Conservation (phyloP, 345 rosid species). For the Eucalyptus erythrocorys region DNA sequence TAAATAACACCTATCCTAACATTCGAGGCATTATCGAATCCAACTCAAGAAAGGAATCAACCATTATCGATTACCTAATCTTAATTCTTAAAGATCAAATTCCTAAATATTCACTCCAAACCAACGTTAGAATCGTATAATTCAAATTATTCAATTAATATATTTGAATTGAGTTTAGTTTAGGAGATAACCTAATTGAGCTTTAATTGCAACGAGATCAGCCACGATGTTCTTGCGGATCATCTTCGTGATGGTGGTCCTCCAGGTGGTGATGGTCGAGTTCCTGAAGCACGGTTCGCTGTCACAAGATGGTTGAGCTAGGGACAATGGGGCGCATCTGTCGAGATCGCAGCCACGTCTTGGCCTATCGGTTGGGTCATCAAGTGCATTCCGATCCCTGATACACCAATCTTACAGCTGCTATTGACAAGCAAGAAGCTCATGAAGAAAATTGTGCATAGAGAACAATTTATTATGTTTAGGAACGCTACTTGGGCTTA, state of each 20-base stretch:
- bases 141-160: too few relatives aligned
- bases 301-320: slow-evolving; percentile 46
- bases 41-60: too few relatives aligned
- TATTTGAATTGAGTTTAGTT: too few relatives aligned
- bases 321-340: slow-evolving; percentile 52
- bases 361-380: slow-evolving; percentile 69
- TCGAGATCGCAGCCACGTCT: slow-evolving; percentile 33
- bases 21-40: too few relatives aligned
- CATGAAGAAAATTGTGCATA: background rate
- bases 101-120: too few relatives aligned
- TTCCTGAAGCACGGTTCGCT: slow-evolving; percentile 53
- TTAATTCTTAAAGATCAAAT: too few relatives aligned
- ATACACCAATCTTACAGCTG: slow-evolving; percentile 35
- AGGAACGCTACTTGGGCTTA: background rate
- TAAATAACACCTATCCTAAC: too few relatives aligned
- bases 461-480: background rate
- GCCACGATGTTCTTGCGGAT: slow-evolving; percentile 32
- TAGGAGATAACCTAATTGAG: too few relatives aligned
- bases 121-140: too few relatives aligned
- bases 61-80: too few relatives aligned
- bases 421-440: background rate
- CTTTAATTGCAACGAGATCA: too few relatives aligned
- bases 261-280: slow-evolving; percentile 64
- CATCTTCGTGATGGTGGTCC: slow-evolving; percentile 29
- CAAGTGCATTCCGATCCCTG: slow-evolving; percentile 49